A percentile compares a stretch with the other conserved stretches of the same genome.
Conservation (phyloP, 495 filamentous ascomycete genomes). For the Aspergillus olivimuriae region DNA sequence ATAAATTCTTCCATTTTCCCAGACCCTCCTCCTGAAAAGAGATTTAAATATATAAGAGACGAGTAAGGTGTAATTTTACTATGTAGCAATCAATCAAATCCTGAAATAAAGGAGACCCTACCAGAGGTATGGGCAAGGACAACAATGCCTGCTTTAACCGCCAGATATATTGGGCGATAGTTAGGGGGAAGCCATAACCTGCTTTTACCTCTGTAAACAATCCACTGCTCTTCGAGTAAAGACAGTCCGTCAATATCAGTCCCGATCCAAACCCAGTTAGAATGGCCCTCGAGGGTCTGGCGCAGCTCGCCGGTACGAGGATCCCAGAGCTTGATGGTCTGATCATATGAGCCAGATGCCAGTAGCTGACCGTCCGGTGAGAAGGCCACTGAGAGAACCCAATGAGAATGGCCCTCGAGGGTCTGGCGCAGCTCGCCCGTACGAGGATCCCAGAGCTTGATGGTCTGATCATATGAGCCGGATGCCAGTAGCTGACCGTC, state of each 20-base stretch:
- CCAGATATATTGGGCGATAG: constrained; percentile 1
- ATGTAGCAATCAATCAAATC: neutral
- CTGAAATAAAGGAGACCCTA: constrained; percentile 1
- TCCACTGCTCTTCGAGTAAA: constrained; percentile 1
- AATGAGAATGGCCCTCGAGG: no score
- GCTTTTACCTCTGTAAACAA: neutral
- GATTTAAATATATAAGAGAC: constrained; percentile 3
- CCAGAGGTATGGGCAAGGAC: neutral
- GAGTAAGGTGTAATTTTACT: neutral
- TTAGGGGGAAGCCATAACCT: constrained; percentile 4
- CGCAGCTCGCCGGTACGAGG: constrained; percentile 1
- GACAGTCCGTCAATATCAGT: constrained; percentile 1
- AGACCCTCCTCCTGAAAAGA: constrained; percentile 1
- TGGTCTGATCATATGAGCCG: no score
- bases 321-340: constrained; percentile 34
- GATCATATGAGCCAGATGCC: constrained; percentile 3
- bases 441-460: no score
- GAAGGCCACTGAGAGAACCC: neutral
- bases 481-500: no score
- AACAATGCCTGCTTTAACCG: neutral
- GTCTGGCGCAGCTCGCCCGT: no score
- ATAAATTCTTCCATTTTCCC: neutral
- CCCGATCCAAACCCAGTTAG: neutral
- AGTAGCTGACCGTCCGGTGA: constrained; percentile 1
- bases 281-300: constrained; percentile 4